A percentile compares a stretch with the other conserved stretches of the same genome.
These are phyloP conservation scores for Skeletonema menzelii DNA, from an alignment of 108 stramenopile genomes.

Conservation along the genomic window DNA sequence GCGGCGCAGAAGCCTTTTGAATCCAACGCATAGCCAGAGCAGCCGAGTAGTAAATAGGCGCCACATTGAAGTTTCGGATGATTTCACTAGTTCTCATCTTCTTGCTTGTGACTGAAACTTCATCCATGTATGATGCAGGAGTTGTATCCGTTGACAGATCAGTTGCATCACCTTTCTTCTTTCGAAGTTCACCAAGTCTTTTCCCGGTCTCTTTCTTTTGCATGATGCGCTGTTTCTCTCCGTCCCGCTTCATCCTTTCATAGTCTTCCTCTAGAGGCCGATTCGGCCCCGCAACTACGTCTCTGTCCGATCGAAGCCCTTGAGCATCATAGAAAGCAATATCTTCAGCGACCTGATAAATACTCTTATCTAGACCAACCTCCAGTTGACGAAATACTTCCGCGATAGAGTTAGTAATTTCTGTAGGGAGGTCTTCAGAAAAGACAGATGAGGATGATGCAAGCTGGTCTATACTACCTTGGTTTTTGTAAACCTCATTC, in stretches of 20 bases:
- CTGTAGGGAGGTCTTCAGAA: constrained; percentile 35
- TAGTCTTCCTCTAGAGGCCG: constrained; percentile 40
- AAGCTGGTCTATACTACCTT: constrained; percentile 23
- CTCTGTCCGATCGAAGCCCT: constrained; percentile 31
- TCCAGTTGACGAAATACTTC: constrained; percentile 40
- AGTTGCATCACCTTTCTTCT: constrained; percentile 8
- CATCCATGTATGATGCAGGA: constrained; percentile 26
- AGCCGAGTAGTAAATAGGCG: constrained; percentile 84
- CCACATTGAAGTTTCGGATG: constrained; percentile 77
- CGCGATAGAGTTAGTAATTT: constrained; percentile 38
- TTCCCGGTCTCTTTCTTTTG: constrained; percentile 22
- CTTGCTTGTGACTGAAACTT: constrained; percentile 25
- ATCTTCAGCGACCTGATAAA: constrained; percentile 39
- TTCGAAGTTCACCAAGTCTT: background rate
- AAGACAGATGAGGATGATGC: constrained; percentile 24
- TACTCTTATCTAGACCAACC: constrained; percentile 41
- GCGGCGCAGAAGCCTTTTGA: constrained; percentile 58
- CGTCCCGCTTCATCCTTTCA: constrained; percentile 34
- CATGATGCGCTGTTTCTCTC: constrained; percentile 4
- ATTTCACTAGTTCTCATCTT: constrained; percentile 68
- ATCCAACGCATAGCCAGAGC: constrained; percentile 74
- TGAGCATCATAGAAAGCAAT: constrained; percentile 47
- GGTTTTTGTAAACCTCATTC: constrained; percentile 35
- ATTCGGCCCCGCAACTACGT: constrained; percentile 30
- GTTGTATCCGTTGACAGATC: constrained; percentile 3